Evolutionary conservation across 148 eudicot genomes (phyloP).

Genomic region (Rhododendron vialii): DNA sequence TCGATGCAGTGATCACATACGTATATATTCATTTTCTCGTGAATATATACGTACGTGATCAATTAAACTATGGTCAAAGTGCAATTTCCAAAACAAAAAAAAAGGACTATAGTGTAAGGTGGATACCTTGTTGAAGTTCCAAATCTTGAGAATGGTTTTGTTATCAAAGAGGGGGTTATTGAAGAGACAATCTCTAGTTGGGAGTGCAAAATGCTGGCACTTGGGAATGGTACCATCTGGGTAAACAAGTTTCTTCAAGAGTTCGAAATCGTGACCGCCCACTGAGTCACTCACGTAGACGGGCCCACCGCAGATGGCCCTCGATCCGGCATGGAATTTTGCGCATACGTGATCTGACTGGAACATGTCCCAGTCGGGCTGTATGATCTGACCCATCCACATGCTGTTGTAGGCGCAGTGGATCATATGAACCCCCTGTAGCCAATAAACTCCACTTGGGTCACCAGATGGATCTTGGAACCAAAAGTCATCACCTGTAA

Average conservation of each 20-base stretch:
- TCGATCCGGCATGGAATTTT: slow-evolving; percentile 55
- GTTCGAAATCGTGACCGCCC: slow-evolving; percentile 53
- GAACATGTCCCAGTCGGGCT: slow-evolving; percentile 83
- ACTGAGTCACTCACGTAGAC: slow-evolving; percentile 58
- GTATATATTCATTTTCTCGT: too few species aligned
- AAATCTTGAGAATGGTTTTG: slow-evolving; percentile 50
- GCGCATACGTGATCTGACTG: slow-evolving; percentile 59
- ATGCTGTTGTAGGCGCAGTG: slow-evolving; percentile 72
- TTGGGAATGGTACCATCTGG: slow-evolving; percentile 65
- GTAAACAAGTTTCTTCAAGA: slow-evolving; percentile 45
- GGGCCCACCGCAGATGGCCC: slow-evolving; percentile 70
- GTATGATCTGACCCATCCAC: slow-evolving; percentile 70
- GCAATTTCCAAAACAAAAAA: not conserved
- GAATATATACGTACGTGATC: not conserved
- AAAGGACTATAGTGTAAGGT: not conserved
- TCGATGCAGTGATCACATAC: too few species aligned
- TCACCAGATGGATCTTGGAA: slow-evolving; percentile 66
- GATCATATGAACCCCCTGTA: slow-evolving; percentile 72
- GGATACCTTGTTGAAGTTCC: slow-evolving; percentile 59
- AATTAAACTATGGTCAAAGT: not conserved
- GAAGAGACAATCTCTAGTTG: slow-evolving; percentile 65
- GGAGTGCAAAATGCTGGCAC: slow-evolving; percentile 55
- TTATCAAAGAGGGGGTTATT: slow-evolving; percentile 54
- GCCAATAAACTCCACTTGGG: slow-evolving; percentile 62
- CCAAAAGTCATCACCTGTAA: slow-evolving; percentile 70